These are phyloP conservation scores for Crepidotus variabilis DNA, from an alignment of 768 basidiomycete species.

Conservation along the genomic window DNA sequence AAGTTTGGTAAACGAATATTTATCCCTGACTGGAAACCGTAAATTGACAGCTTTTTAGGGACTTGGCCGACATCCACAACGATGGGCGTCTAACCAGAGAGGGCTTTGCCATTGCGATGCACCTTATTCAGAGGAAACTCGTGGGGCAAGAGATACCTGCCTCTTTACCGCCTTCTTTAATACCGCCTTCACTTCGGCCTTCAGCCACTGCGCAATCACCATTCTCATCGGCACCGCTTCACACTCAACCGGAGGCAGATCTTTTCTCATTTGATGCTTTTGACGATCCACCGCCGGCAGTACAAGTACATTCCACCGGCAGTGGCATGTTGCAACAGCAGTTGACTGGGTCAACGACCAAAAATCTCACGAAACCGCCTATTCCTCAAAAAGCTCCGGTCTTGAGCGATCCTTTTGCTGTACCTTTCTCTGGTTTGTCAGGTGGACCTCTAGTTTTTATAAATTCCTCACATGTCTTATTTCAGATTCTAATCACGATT, in stretches of 20 bases:
- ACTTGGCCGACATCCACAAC: slow-evolving; percentile 85
- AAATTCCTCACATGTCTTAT: too few relatives aligned
- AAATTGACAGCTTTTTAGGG: slow-evolving; percentile 49
- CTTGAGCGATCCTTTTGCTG: slow-evolving; percentile 50
- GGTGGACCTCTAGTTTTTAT: slow-evolving; percentile 1
- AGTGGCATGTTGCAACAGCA: slow-evolving; percentile 27
- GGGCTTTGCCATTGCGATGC: slow-evolving; percentile 93
- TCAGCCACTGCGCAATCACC: slow-evolving; percentile 32
- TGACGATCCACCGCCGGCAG: slow-evolving; percentile 52
- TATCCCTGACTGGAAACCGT: not conserved
- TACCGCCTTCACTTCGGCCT: slow-evolving; percentile 79
- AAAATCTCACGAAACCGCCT: slow-evolving; percentile 18
- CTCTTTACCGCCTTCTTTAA: slow-evolving; percentile 63
- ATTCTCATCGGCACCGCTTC: slow-evolving; percentile 30
- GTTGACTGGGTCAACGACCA: slow-evolving; percentile 22
- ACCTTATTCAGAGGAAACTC: slow-evolving; percentile 86
- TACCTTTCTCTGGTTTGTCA: slow-evolving; percentile 27
- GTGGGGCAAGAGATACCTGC: slow-evolving; percentile 74
- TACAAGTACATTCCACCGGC: slow-evolving; percentile 37
- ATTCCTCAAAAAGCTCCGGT: slow-evolving; percentile 17
- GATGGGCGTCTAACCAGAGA: slow-evolving; percentile 86
- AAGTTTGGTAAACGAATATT: slow-evolving; percentile 68
- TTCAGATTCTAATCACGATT: slow-evolving; percentile 34
- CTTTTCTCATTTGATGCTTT: slow-evolving; percentile 42
- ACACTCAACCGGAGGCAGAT: slow-evolving; percentile 39